Base-by-base conservation (phyloP, 202 grass and related monocot genomes). In the Eragrostis tef region DNA sequence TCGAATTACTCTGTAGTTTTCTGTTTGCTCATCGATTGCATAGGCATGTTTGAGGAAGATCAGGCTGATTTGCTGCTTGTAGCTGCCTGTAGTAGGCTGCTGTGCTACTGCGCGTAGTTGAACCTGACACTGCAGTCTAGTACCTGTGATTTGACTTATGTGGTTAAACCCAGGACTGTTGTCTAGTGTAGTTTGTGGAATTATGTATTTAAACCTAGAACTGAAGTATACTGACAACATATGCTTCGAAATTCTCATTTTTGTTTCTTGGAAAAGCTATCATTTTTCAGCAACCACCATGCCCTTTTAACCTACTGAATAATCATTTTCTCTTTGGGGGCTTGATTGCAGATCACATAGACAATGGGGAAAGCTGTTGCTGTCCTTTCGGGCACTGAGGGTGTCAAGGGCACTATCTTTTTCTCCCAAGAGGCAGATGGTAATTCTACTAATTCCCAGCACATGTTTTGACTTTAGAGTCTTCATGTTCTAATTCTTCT, bases 301-400 rank as follows among this genome's bases (percentile, higher is more conserved):
- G 51, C 15, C 63, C 19, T 72, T 21, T 0, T 52, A 17, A 16
- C 19, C n/a, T 84, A 4, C 64, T 52, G 12, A 67, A 70, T 24
- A 34, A 34, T 58, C 15, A 47, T 47, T 5, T 50, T 9, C 74
- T 24, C 53, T 25, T 24, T 39, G n/a, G 31, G 67, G 21, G 42
- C 2, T 68, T 87, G 47, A 14, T 56, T 80, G 47, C 83, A 87
- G 90, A 89, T 80, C 88, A 96, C 86, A 90, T 49, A 83, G 4
- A 93, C 61, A 84, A 96, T 96, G 93, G 88, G 82, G 90, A 96
- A 96, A 90, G 90, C 86, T 63, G 93, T 96, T 36, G 88, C 83
- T 60, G 93, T 93, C 51, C 86, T 96, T 29, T 66, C 83, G 29
- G 86, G 78, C 81, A 71, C 50, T 6, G 88, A 90, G 60, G 53